These are phyloP conservation scores for Penicillium italicum DNA, from an alignment of 2,329 filamentous ascomycete genomes.

Conservation along the genomic window DNA sequence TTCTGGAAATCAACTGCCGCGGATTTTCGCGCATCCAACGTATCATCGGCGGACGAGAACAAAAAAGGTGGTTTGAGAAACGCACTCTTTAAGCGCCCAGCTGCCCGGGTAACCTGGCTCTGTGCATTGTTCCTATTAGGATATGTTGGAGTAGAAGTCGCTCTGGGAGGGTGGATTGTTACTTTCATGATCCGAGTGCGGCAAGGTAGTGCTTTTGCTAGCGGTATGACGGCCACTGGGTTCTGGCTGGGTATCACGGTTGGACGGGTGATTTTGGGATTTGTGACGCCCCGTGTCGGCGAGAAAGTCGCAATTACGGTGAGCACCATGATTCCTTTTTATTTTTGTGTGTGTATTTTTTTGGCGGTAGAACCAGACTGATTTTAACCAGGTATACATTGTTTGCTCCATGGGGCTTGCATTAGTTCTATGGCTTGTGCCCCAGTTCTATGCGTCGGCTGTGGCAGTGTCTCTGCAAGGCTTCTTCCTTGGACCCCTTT, in stretches of 20 bases:
- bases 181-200: constrained; percentile 82
- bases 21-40: constrained; percentile 14
- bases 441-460: constrained; percentile 69
- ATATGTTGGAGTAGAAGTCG: constrained; percentile 72
- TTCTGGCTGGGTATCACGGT: constrained; percentile 82
- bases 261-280: constrained; percentile 69
- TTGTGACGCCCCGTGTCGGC: constrained; percentile 65
- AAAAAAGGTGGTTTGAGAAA: constrained; percentile 20
- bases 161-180: constrained; percentile 75
- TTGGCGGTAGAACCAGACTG: not conserved
- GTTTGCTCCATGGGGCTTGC: constrained; percentile 60
- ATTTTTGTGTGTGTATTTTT: too few relatives aligned
- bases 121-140: constrained; percentile 66
- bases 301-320: constrained; percentile 62
- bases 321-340: constrained; percentile 1
- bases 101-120: constrained; percentile 28
- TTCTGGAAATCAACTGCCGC: constrained; percentile 25
- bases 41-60: constrained; percentile 4
- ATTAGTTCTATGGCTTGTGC: constrained; percentile 77
- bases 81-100: constrained; percentile 21
- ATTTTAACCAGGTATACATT: constrained; percentile 53
- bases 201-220: constrained; percentile 63
- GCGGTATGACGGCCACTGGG: constrained; percentile 71
- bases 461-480: constrained; percentile 69
- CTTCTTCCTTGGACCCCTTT: constrained; percentile 76